Evolutionary conservation across 768 basidiomycete genomes (phyloP), one percentile per base, ranked within the genome.

Genomic region (Podaxis carcinomalis): DNA sequence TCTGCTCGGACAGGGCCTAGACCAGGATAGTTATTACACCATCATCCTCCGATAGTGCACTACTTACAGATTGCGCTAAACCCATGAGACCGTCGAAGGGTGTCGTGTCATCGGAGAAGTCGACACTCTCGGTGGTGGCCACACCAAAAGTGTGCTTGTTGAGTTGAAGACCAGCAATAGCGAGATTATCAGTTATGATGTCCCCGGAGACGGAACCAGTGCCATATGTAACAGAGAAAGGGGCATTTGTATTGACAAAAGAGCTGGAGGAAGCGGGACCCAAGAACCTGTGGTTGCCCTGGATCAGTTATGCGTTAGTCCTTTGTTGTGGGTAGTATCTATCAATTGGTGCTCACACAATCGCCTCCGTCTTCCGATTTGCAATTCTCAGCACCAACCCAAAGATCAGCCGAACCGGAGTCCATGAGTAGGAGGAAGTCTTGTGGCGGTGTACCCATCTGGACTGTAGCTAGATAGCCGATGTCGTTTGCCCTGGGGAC

Each of bases 1-100:
- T 64, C 70, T 94, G 85, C 62, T 89, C 66, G 21, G 92, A 92
- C 54, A 94, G 77, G 7, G 69, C 74, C 83, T 88, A 40, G 1
- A 32, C 21, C 10, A 11, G 53, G 21, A 36, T 9, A 11, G 23
- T 27, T 49, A 23, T 21, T 25, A 42, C 49, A 27, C 6, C 36
- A 23, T 10, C 13, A 35, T 9, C 10, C 23, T 16, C 35, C 14
- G 28, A 0, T 21, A n/a, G 16, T 21, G n/a, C 21, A 23, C 23
- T 28, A 75, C 83, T 53, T 63, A 87, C 88, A 51, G 87, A 88
- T 74, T 87, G 68, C 5, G 70, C 73, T 7, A 75, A 66, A 28
- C 84, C 85, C 74, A 86, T 79, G 32, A 90, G 73, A 25, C 89
- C 87, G 65, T 88, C 85, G 63, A 87, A 74, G 5, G 74, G 75